Percentiles rank a stretch among this genome's conserved stretches.
Conservation (phyloP, 2,329 filamentous ascomycete species). For the Monosporascus sp. region DNA sequence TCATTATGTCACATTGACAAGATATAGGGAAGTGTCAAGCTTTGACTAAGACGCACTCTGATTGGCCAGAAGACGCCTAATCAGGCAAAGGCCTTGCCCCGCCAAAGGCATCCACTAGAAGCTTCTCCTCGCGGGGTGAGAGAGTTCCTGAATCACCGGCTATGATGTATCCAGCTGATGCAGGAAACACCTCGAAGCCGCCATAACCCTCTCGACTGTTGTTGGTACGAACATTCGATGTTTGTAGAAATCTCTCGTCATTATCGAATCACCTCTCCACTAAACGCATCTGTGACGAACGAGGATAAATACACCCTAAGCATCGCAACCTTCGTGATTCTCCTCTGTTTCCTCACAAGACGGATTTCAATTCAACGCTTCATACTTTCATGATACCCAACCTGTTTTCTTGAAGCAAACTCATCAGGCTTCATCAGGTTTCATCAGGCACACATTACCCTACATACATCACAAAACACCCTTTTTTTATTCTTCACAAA, state of each 20-base stretch:
- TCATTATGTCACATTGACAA: background rate
- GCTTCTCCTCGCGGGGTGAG: background rate
- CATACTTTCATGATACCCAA: background rate
- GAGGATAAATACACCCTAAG: background rate
- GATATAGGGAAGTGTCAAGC: background rate
- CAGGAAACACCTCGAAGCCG: background rate
- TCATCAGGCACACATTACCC: slow-evolving; percentile 2
- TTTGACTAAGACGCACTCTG: background rate
- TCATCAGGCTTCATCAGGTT: slow-evolving; percentile 5
- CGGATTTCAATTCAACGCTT: background rate
- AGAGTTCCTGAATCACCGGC: background rate
- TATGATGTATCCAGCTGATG: background rate
- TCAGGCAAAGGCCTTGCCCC: background rate
- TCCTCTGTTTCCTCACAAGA: background rate
- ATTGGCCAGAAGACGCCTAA: background rate
- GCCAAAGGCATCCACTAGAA: background rate
- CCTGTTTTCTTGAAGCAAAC: slow-evolving; percentile 1
- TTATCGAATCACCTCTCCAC: background rate
- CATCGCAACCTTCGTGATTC: background rate
- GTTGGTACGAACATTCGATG: background rate
- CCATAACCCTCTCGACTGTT: background rate
- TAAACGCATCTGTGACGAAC: background rate
- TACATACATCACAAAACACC: slow-evolving; percentile 9
- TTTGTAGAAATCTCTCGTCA: background rate
- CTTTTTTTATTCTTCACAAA: slow-evolving; percentile 1